Evolutionary conservation across 176 grass and related monocot genomes (phyloP).

Genomic region (Zizania latifolia): DNA sequence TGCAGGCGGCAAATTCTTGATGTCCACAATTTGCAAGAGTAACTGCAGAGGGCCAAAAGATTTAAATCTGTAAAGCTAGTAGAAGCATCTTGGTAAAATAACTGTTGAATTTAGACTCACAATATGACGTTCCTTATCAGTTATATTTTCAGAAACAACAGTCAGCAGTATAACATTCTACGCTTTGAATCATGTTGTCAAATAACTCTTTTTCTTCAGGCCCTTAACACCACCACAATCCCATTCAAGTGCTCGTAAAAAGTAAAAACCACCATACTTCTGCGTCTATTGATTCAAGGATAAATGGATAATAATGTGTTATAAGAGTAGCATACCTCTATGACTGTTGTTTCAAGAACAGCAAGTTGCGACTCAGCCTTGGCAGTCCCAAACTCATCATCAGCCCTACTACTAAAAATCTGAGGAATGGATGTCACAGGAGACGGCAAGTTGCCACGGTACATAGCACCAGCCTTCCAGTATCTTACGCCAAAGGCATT

Average conservation of each 20-base stretch:
- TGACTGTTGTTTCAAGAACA: slow-evolving; percentile 28
- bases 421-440: slow-evolving; percentile 50
- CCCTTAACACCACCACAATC: neutral
- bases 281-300: neutral
- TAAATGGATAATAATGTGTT: neutral
- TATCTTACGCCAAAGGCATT: slow-evolving; percentile 74
- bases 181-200: neutral
- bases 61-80: slow-evolving; percentile 4
- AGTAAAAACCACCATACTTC: neutral
- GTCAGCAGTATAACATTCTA: neutral
- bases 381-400: neutral
- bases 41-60: slow-evolving; percentile 43
- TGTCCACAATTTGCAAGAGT: slow-evolving; percentile 78
- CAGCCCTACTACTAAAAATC: slow-evolving; percentile 1
- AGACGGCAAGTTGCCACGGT: slow-evolving; percentile 64
- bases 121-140: neutral
- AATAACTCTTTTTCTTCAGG: neutral
- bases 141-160: neutral
- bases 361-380: slow-evolving; percentile 34
- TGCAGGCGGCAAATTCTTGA: slow-evolving; percentile 55
- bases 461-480: slow-evolving; percentile 84
- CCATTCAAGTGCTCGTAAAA: neutral
- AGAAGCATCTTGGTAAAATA: neutral
- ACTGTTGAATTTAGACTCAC: neutral
- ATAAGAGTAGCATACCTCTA: slow-evolving; percentile 57